Conservation (phyloP, 108 stramenopile genomes). For the Fistulifera solaris region DNA sequence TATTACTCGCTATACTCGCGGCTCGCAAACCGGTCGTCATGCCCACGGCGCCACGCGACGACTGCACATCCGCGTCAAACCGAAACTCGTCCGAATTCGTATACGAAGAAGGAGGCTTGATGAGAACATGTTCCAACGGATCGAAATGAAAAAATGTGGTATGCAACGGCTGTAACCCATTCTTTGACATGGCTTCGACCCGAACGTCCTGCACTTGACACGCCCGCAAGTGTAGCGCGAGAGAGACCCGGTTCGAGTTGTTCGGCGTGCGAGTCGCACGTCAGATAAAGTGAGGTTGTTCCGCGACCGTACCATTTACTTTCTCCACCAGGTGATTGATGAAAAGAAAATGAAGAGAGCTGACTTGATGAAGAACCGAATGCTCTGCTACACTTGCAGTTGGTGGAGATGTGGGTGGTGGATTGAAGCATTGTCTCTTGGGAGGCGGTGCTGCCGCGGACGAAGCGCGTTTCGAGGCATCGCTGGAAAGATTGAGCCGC, state of each 20-base stretch:
- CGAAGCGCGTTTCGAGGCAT: not conserved
- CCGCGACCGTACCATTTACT: conserved; percentile 26
- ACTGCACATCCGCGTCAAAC: conserved; percentile 74
- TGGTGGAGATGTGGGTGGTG: not conserved
- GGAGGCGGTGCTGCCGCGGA: not conserved
- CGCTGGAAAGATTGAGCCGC: too few species aligned
- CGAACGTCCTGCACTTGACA: conserved; percentile 29
- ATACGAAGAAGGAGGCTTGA: conserved; percentile 31
- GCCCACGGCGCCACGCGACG: conserved; percentile 51
- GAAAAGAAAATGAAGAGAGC: conserved; percentile 18
- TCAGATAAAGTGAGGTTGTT: conserved; percentile 21
- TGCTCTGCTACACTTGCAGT: conserved; percentile 4
- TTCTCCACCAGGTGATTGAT: conserved; percentile 5
- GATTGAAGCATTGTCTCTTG: not conserved
- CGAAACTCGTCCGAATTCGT: conserved; percentile 15
- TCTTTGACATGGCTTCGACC: conserved; percentile 15
- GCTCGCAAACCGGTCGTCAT: conserved; percentile 64
- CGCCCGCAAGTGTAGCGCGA: conserved; percentile 39
- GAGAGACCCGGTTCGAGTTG: not conserved
- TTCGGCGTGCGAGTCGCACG: not conserved
- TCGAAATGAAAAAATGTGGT: conserved; percentile 25
- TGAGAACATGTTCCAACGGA: conserved; percentile 36
- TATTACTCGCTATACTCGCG: conserved; percentile 62
- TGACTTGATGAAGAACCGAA: conserved; percentile 26
- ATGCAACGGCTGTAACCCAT: conserved; percentile 1